Conservation (phyloP, 1,139 yeast species). For the Nakaseomyces uthaithaninus region DNA sequence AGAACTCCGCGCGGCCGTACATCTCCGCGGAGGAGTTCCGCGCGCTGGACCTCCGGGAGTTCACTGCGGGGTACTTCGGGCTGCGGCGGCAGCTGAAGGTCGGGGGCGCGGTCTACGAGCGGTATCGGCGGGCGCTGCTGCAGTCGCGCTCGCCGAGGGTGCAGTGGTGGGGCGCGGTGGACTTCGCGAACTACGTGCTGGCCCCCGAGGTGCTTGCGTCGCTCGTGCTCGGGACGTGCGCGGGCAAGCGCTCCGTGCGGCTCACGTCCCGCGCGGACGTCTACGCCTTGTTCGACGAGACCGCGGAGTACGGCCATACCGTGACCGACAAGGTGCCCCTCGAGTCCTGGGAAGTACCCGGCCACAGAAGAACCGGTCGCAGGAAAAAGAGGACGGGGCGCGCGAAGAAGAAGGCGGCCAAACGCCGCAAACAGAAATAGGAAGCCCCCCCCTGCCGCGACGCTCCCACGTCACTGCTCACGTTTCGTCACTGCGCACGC, state of each 20-base stretch:
- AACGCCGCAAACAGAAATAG: too few species aligned
- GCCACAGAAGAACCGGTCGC: too few species aligned
- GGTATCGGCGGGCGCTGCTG: constrained; percentile 31
- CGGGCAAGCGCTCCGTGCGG: background rate
- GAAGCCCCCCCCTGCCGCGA: too few species aligned
- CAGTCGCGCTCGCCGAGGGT: constrained; percentile 38
- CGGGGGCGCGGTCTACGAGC: constrained; percentile 35
- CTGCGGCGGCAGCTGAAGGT: constrained; percentile 47
- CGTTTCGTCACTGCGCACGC: too few species aligned
- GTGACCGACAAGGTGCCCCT: constrained; percentile 28
- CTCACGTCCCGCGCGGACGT: constrained; percentile 35
- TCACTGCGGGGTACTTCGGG: constrained; percentile 59
- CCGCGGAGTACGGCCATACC: constrained; percentile 47
- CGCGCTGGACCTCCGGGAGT: constrained; percentile 40
- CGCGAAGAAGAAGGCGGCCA: too few species aligned
- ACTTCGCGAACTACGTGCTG: constrained; percentile 50
- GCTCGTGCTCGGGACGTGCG: background rate
- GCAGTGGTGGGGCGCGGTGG: constrained; percentile 52
- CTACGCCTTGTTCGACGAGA: constrained; percentile 38
- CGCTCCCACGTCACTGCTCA: too few species aligned
- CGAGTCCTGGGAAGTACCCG: constrained; percentile 25
- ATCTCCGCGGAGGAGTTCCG: constrained; percentile 44
- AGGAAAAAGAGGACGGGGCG: too few species aligned
- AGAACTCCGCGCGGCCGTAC: constrained; percentile 37
- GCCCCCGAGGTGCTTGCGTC: constrained; percentile 53